Conservation (phyloP, 225 moss, liverwort and hornwort species). For the Antitrichia curtipendula region DNA sequence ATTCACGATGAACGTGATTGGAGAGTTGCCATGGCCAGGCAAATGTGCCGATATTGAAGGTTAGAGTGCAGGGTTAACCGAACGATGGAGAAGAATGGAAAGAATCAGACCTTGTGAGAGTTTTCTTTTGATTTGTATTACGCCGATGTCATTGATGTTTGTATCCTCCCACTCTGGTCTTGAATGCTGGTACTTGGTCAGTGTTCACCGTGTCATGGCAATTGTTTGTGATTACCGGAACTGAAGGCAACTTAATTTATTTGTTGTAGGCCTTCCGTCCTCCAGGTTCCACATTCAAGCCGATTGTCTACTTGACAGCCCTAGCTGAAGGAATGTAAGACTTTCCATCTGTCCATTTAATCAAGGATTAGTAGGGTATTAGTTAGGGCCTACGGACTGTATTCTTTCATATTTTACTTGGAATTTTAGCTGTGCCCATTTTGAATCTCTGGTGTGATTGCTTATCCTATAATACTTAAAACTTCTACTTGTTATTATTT, state of each 20-base stretch:
- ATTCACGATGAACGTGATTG: not conserved
- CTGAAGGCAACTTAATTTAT: not conserved
- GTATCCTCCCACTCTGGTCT: not conserved
- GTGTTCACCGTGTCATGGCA: not conserved
- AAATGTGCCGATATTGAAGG: not conserved
- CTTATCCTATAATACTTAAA: not conserved
- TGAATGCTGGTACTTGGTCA: not conserved
- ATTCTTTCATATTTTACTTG: not conserved
- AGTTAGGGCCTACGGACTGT: not conserved
- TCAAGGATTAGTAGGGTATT: not conserved
- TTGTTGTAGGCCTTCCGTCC: slow-evolving; percentile 74
- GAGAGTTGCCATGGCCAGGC: not conserved
- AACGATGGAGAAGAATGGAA: not conserved
- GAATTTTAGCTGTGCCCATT: not conserved
- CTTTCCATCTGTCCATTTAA: not conserved
- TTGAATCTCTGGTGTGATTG: not conserved
- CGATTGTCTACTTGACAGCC: slow-evolving; percentile 91
- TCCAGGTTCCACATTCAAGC: slow-evolving; percentile 96
- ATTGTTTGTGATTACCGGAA: not conserved
- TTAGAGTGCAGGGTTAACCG: not conserved
- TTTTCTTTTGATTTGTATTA: not conserved
- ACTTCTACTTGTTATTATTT: not conserved
- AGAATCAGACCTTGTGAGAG: not conserved
- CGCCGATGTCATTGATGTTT: not conserved
- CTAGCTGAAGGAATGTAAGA: slow-evolving; percentile 87